Percentiles rank a stretch among this genome's conserved stretches.
phyloP scores from a whole-genome alignment of 192 early-diverging fungal species.

The Gryganskiella cystojenkinii region DNA sequence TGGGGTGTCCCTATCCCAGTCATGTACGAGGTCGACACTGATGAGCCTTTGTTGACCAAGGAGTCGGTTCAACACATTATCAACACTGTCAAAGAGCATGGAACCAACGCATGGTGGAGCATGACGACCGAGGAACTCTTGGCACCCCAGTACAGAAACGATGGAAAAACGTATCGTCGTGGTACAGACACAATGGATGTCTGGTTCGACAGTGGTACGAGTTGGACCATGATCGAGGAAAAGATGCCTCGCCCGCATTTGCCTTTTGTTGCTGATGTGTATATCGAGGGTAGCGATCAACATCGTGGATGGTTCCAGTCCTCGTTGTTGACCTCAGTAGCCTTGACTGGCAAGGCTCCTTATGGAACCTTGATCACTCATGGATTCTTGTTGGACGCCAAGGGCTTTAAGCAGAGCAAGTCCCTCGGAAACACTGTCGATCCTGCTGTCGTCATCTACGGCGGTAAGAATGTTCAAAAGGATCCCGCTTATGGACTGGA shows the following conservation, averaged over 20 bases:
- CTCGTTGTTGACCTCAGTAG: conserved; percentile 77
- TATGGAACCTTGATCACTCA: conserved; percentile 80
- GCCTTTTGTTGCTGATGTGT: conserved; percentile 71
- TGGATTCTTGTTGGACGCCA: conserved; percentile 84
- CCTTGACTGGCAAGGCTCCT: conserved; percentile 73
- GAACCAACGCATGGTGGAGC: conserved; percentile 80
- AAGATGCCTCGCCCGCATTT: conserved; percentile 41
- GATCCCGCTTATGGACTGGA: conserved; percentile 82
- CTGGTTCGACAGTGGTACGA: conserved; percentile 87
- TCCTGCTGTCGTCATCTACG: conserved; percentile 70
- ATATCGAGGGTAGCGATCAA: conserved; percentile 83
- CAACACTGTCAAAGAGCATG: conserved; percentile 62
- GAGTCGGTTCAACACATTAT: conserved; percentile 75
- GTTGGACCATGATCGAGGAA: conserved; percentile 74
- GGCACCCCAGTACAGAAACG: conserved; percentile 63
- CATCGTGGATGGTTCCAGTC: conserved; percentile 92
- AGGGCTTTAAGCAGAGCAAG: conserved; percentile 88
- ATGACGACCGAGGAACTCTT: conserved; percentile 68
- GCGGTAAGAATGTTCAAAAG: conserved; percentile 76
- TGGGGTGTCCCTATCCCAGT: conserved; percentile 90
- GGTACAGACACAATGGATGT: conserved; percentile 90
- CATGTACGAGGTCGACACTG: conserved; percentile 69
- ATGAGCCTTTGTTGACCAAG: conserved; percentile 71
- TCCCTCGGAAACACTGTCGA: conserved; percentile 82
- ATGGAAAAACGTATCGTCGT: conserved; percentile 66